These are phyloP conservation scores for Pholiota conissans DNA, from an alignment of 768 basidiomycete genomes.

Conservation along the genomic window DNA sequence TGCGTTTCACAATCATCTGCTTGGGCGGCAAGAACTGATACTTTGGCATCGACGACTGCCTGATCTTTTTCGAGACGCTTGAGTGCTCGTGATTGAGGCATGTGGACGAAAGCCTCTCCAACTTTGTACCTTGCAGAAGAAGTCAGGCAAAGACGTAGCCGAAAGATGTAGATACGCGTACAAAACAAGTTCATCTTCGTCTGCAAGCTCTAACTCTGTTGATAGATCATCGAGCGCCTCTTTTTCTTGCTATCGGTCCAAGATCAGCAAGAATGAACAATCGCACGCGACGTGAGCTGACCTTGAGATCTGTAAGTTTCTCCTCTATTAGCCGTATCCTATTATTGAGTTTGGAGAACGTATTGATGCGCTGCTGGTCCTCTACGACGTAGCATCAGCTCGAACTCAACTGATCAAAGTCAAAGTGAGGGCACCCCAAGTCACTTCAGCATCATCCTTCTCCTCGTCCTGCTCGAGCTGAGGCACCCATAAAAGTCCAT, in stretches of 20 bases:
- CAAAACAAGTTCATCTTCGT: conserved; percentile 82
- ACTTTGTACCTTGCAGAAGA: conserved; percentile 82
- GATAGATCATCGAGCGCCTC: conserved; percentile 90
- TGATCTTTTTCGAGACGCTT: conserved; percentile 74
- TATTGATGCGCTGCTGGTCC: conserved; percentile 90
- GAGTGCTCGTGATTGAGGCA: conserved; percentile 67
- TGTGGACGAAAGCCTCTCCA: conserved; percentile 86
- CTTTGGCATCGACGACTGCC: conserved; percentile 52
- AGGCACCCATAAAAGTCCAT: not conserved
- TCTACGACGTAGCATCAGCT: conserved; percentile 36
- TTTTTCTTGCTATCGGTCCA: conserved; percentile 75
- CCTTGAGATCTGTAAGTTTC: conserved; percentile 73
- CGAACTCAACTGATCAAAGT: conserved; percentile 2
- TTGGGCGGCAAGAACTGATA: conserved; percentile 47
- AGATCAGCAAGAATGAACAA: conserved; percentile 5
- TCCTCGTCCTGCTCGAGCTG: conserved; percentile 80
- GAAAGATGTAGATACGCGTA: conserved; percentile 32
- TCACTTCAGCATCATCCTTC: conserved; percentile 76
- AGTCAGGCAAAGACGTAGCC: not conserved
- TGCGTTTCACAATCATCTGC: conserved; percentile 67
- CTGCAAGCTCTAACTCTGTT: conserved; percentile 85
- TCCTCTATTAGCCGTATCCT: conserved; percentile 73
- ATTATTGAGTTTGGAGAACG: conserved; percentile 89
- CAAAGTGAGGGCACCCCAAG: conserved; percentile 62
- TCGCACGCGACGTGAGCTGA: conserved; percentile 26